Percentiles rank a stretch among this genome's conserved stretches.
These are phyloP conservation scores for Penicillium atrosanguineum DNA, from an alignment of 495 filamentous ascomycete genomes.

Conservation along the genomic window DNA sequence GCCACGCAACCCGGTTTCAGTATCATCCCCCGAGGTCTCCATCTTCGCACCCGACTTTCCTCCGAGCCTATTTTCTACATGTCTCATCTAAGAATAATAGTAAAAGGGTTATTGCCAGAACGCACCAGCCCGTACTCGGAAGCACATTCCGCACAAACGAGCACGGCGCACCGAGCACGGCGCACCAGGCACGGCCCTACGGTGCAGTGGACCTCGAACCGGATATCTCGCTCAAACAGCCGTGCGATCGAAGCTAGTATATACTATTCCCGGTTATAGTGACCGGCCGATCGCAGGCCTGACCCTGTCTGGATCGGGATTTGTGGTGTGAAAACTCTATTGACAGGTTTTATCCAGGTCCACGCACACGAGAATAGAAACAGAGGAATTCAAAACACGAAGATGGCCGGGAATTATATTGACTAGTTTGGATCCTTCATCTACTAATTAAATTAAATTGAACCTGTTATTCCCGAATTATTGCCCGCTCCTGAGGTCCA, in stretches of 20 bases:
- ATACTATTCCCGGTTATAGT: background rate
- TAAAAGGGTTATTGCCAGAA: too few species aligned
- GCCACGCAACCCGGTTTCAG: background rate
- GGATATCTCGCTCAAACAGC: constrained; percentile 1
- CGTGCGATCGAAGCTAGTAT: constrained; percentile 5
- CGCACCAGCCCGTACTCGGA: background rate
- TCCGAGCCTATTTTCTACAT: background rate
- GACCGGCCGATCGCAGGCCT: background rate
- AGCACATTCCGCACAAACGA: constrained; percentile 11
- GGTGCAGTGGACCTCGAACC: constrained; percentile 7
- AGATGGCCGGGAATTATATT: background rate
- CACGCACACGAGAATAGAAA: background rate
- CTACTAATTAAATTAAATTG: background rate
- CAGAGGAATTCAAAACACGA: background rate
- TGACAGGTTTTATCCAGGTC: background rate
- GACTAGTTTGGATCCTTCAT: background rate
- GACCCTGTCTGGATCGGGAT: background rate
- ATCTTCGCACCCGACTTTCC: background rate
- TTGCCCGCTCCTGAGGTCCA: background rate
- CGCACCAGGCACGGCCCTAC: background rate
- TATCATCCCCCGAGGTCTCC: background rate
- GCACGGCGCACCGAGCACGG: too few species aligned
- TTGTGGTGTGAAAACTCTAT: background rate
- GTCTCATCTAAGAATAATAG: too few species aligned
- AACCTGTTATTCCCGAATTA: background rate